A percentile compares a stretch with the other conserved stretches of the same genome.
These are phyloP conservation scores for Cantharellus anzutake DNA, from an alignment of 768 basidiomycete species.

Conservation along the genomic window DNA sequence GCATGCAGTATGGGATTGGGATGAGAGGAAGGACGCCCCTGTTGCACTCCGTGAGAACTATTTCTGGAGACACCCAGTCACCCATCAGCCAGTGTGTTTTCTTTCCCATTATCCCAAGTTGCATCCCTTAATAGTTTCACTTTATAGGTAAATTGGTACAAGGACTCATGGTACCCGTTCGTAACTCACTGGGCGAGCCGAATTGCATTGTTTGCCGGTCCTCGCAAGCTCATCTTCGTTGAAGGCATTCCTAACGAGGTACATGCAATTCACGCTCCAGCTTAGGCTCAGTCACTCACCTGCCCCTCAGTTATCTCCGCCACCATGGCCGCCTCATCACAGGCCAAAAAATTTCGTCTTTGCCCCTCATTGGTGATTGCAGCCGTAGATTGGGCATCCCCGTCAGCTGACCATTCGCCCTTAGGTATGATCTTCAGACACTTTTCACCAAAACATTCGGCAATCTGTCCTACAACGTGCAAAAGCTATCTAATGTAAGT, in stretches of 20 bases:
- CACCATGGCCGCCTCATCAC: slow-evolving; percentile 50
- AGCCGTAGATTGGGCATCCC: slow-evolving; percentile 14
- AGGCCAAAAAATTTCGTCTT: slow-evolving; percentile 46
- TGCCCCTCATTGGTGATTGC: slow-evolving; percentile 50
- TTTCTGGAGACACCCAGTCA: slow-evolving; percentile 51
- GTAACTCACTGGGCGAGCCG: slow-evolving; percentile 44
- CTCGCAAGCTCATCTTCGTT: slow-evolving; percentile 44
- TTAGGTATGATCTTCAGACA: slow-evolving; percentile 81
- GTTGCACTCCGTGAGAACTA: slow-evolving; percentile 73
- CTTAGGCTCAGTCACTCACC: neutral
- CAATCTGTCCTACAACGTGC: slow-evolving; percentile 80
- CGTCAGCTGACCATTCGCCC: neutral
- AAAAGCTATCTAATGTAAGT: slow-evolving; percentile 68
- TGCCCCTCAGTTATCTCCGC: slow-evolving; percentile 52
- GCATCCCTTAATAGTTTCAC: neutral
- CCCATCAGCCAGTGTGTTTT: slow-evolving; percentile 34
- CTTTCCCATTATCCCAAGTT: neutral
- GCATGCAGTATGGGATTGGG: slow-evolving; percentile 91
- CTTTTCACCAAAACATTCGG: slow-evolving; percentile 74
- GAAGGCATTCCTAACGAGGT: slow-evolving; percentile 94
- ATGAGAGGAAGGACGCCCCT: slow-evolving; percentile 38
- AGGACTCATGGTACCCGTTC: slow-evolving; percentile 69
- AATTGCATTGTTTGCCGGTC: slow-evolving; percentile 28
- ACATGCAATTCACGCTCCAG: neutral
- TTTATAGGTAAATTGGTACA: slow-evolving; percentile 64